These are phyloP conservation scores for Entomortierella chlamydospora DNA, from an alignment of 192 early-diverging fungal genomes.

Conservation along the genomic window DNA sequence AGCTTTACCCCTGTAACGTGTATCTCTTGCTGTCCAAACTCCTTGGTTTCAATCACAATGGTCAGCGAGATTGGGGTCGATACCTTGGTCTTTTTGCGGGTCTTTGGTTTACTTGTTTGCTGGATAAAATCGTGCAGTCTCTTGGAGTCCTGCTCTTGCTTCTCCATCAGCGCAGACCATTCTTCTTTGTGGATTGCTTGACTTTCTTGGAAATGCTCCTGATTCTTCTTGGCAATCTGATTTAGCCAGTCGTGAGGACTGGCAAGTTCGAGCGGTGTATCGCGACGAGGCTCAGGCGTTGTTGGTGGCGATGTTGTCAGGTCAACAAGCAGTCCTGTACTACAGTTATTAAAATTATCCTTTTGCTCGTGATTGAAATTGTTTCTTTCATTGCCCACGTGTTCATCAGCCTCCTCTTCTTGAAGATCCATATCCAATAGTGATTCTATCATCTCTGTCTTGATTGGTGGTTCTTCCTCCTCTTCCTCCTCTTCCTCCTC, in stretches of 20 bases:
- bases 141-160: conserved; percentile 28
- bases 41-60: conserved; percentile 25
- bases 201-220: conserved; percentile 18
- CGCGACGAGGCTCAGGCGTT: too few relatives aligned
- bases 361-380: not conserved
- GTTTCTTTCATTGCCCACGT: not conserved
- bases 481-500: not conserved
- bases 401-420: not conserved
- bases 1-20: conserved; percentile 10
- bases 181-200: not conserved
- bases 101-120: not conserved
- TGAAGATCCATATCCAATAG: not conserved
- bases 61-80: conserved; percentile 9
- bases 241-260: conserved; percentile 25
- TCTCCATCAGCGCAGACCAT: conserved; percentile 23
- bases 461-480: not conserved
- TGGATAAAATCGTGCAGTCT: conserved; percentile 22
- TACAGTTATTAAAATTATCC: not conserved
- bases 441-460: not conserved
- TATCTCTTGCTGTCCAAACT: conserved; percentile 29
- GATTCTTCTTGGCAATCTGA: conserved; percentile 3
- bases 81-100: not conserved
- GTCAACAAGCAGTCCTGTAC: not conserved
- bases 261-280: conserved; percentile 8
- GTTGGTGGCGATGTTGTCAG: too few relatives aligned